Base-by-base conservation (phyloP, 1,284 basidiomycete genomes). In the Acaromyces ingoldii region DNA sequence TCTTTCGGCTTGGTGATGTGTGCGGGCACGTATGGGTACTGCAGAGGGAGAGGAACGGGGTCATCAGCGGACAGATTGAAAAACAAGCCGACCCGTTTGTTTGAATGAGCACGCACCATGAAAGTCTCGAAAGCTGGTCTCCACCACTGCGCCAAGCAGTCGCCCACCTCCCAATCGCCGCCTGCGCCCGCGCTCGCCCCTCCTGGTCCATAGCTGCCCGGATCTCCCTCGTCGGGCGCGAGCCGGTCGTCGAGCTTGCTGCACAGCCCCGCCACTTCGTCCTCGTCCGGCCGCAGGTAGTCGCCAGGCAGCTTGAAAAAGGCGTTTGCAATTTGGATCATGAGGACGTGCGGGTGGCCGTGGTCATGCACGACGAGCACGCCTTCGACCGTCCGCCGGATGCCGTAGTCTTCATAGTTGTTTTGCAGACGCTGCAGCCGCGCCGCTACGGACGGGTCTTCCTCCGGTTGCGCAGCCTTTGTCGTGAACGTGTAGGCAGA, bases 231-330 rank as follows among this genome's bases (percentile, higher is more conserved):
- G 4, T 60, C 56, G 2, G 68, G 68, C 2, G 64, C 60, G 13
- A 70, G 44, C 13, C 90, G 84, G 31, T 91, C 87, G 73, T 96
- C 88, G 22, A 98, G 80, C 15, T 89, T 83, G 5, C 84, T 82
- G 76, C 91, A 89, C 50, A 97, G 82, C 3, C 93, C 93, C 11
- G 87, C 85, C 40, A 86, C 81, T 70, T 97, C 93, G 67, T 90
- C 87, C 78, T 97, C 93, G 3, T 89, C 88, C 1, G 92, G 92
- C 72, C 91, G 91, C 49, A 97, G 84, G 77, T 97, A 97, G 77
- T 96, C 91, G n/a, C 93, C 93, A 1, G 93, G 93, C 7, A 97
- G 83, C 77, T 97, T 97, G 82, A 96, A 97, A 78, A 96, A 98
- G 17, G 91, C 91, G 75, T 96, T 96, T 29, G 91, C 93, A 71